These are phyloP conservation scores for Fusarium pseudoanthophilum DNA, from an alignment of 2,329 filamentous ascomycete genomes.

Conservation along the genomic window DNA sequence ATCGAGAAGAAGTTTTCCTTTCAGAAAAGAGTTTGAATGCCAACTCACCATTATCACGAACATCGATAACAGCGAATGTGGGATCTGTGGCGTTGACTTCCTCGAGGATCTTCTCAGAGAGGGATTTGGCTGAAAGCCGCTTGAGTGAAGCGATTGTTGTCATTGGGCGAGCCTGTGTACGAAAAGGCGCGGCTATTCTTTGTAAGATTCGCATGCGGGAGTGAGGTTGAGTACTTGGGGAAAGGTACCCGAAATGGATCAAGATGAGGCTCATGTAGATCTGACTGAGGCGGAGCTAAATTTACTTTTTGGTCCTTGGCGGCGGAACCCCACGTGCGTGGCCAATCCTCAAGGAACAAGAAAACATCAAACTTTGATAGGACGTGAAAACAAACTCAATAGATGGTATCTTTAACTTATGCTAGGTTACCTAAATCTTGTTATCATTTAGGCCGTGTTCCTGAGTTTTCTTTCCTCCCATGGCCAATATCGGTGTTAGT, in stretches of 20 bases:
- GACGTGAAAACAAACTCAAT: background rate
- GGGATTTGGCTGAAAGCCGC: constrained; percentile 74
- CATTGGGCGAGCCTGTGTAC: constrained; percentile 48
- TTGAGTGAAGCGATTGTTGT: constrained; percentile 71
- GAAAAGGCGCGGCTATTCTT: constrained; percentile 5
- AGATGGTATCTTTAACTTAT: background rate
- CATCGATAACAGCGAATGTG: constrained; percentile 82
- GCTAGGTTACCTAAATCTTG: no score
- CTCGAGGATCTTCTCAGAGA: constrained; percentile 72
- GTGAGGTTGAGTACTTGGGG: background rate
- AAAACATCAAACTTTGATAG: background rate
- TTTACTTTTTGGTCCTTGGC: background rate
- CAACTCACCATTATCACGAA: constrained; percentile 78
- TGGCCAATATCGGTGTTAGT: no score
- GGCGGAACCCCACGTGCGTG: constrained; percentile 1
- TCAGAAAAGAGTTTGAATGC: background rate
- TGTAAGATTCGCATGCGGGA: constrained; percentile 23
- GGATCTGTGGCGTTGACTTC: constrained; percentile 54
- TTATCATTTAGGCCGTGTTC: background rate
- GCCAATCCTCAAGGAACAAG: background rate
- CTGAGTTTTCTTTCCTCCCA: background rate
- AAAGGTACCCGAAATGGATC: background rate
- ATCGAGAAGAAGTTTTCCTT: background rate
- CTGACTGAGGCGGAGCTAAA: constrained; percentile 7
- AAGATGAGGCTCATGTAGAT: constrained; percentile 14